Percentiles rank a stretch among this genome's conserved stretches.
phyloP scores from a whole-genome alignment of 768 basidiomycete species.

The Tephrocybe rancida region DNA sequence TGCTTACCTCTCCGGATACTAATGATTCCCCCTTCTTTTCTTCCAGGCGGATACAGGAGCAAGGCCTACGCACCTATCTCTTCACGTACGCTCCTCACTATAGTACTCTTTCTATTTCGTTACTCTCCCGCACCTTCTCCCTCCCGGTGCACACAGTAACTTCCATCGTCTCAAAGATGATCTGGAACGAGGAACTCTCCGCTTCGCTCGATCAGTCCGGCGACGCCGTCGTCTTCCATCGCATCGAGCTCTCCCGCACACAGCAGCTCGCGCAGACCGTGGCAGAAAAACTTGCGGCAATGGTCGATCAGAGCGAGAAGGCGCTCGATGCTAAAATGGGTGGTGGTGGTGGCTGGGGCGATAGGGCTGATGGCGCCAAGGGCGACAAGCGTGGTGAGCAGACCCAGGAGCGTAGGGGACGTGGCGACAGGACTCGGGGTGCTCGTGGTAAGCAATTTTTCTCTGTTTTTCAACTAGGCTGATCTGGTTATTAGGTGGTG shows the following conservation, averaged over 20 bases:
- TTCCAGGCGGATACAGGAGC: constrained; percentile 92
- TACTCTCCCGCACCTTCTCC: constrained; percentile 87
- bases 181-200: constrained; percentile 93
- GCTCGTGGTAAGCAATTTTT: constrained; percentile 49
- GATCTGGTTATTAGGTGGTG: constrained; percentile 48
- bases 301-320: constrained; percentile 96
- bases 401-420: constrained; percentile 74
- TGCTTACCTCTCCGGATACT: constrained; percentile 1
- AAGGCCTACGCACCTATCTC: constrained; percentile 94
- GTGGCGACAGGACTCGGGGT: constrained; percentile 69
- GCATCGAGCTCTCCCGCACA: constrained; percentile 82
- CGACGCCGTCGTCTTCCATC: constrained; percentile 91
- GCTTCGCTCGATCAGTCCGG: constrained; percentile 93
- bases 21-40: constrained; percentile 7
- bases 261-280: constrained; percentile 91
- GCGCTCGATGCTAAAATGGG: constrained; percentile 84
- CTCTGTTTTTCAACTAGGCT: neutral
- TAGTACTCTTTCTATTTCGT: constrained; percentile 83
- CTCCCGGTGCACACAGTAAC: constrained; percentile 81
- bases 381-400: constrained; percentile 83
- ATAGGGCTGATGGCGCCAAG: constrained; percentile 68
- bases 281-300: constrained; percentile 81
- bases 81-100: constrained; percentile 98
- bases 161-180: constrained; percentile 96
- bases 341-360: constrained; percentile 61